Evolutionary conservation across 1,139 yeast genomes (phyloP).

Genomic region (Taiozyma sp.): DNA sequence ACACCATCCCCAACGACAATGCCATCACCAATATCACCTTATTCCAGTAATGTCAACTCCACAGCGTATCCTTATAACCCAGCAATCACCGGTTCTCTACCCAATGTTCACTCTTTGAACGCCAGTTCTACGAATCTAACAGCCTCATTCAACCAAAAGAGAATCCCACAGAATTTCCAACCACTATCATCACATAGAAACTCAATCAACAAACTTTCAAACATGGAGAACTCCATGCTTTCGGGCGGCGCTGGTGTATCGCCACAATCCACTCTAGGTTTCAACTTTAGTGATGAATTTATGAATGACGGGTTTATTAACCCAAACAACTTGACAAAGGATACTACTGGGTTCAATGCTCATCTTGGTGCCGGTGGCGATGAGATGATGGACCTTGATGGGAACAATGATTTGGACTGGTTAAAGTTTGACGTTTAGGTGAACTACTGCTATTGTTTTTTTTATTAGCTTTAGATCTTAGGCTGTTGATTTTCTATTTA

Average conservation of each 20-base stretch:
- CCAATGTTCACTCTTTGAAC: slow-evolving; percentile 9
- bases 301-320: slow-evolving; percentile 1
- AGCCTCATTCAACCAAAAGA: slow-evolving; percentile 23
- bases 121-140: slow-evolving; percentile 22
- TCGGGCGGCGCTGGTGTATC: background rate
- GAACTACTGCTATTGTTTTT: background rate
- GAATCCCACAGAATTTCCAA: slow-evolving; percentile 23
- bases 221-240: background rate
- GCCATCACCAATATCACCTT: slow-evolving; percentile 23
- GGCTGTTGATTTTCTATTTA: no score
- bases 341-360: slow-evolving; percentile 7
- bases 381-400: slow-evolving; percentile 16
- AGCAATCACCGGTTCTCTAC: slow-evolving; percentile 12
- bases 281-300: background rate
- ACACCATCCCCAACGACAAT: slow-evolving; percentile 22
- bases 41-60: slow-evolving; percentile 3
- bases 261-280: background rate
- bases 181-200: slow-evolving; percentile 1
- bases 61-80: background rate
- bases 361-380: slow-evolving; percentile 9
- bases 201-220: background rate
- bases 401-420: slow-evolving; percentile 24
- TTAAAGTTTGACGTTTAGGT: slow-evolving; percentile 23
- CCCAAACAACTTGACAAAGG: slow-evolving; percentile 4
- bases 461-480: background rate